These are phyloP conservation scores for Fomitiporia mediterranea DNA, from an alignment of 1,284 basidiomycete species.

Conservation along the genomic window DNA sequence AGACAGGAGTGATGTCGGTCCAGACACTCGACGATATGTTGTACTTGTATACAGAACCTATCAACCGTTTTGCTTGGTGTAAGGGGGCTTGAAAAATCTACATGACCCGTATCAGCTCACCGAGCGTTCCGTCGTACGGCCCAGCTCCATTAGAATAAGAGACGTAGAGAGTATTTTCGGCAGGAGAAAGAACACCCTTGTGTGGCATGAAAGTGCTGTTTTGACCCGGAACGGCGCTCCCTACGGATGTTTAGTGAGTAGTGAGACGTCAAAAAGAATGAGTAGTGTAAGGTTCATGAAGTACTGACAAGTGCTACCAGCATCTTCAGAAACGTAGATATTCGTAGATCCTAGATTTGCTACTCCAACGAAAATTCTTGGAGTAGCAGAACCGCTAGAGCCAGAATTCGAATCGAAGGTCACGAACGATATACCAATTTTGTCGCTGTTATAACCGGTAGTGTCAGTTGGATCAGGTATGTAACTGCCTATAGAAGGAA, in stretches of 20 bases:
- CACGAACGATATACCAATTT: slow-evolving; percentile 57
- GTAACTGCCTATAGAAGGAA: slow-evolving; percentile 41
- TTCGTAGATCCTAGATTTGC: slow-evolving; percentile 50
- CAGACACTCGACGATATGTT: slow-evolving; percentile 47
- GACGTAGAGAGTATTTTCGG: slow-evolving; percentile 53
- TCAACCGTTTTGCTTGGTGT: too few species aligned
- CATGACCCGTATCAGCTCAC: neutral
- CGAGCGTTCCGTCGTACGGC: slow-evolving; percentile 50
- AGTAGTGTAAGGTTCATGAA: too few species aligned
- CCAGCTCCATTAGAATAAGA: slow-evolving; percentile 48
- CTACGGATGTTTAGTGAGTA: slow-evolving; percentile 28
- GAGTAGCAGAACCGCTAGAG: slow-evolving; percentile 46
- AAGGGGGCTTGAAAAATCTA: neutral
- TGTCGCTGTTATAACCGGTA: slow-evolving; percentile 51
- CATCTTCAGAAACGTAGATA: slow-evolving; percentile 52
- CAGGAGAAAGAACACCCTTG: slow-evolving; percentile 56
- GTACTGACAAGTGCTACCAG: slow-evolving; percentile 48
- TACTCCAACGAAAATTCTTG: slow-evolving; percentile 63
- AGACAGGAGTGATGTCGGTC: slow-evolving; percentile 51
- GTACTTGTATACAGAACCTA: slow-evolving; percentile 45
- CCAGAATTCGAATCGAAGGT: slow-evolving; percentile 61
- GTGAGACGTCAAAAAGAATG: neutral
- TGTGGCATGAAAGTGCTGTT: slow-evolving; percentile 57
- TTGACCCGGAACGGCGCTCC: slow-evolving; percentile 53
- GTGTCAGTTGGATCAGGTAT: slow-evolving; percentile 51